phyloP scores from a whole-genome alignment of 2,329 filamentous ascomycete species.

The Polytolypa hystricis region DNA sequence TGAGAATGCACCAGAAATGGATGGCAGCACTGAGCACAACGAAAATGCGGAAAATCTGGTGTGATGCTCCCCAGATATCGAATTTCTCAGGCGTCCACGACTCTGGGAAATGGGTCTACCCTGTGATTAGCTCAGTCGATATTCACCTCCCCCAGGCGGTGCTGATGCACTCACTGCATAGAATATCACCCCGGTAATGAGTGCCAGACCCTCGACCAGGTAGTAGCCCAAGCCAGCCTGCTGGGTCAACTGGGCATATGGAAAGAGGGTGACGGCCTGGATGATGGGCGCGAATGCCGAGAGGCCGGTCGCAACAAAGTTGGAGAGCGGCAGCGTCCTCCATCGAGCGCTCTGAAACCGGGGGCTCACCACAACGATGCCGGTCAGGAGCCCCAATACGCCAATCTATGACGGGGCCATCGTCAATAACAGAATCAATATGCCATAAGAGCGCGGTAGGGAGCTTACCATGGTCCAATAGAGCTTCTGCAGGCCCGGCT shows the following conservation, averaged over 20 bases:
- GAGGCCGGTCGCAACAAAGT: constrained; percentile 15
- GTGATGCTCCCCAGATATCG: constrained; percentile 36
- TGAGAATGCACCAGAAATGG: constrained; percentile 34
- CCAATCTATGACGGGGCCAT: constrained; percentile 20
- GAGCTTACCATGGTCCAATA: constrained; percentile 23
- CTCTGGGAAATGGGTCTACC: constrained; percentile 35
- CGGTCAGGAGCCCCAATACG: constrained; percentile 25
- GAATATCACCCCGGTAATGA: constrained; percentile 15
- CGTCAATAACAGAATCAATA: constrained; percentile 1
- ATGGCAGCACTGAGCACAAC: constrained; percentile 33
- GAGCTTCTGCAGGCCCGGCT: constrained; percentile 14
- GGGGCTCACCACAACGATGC: constrained; percentile 24
- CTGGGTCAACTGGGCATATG: constrained; percentile 13
- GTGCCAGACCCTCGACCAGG: constrained; percentile 16
- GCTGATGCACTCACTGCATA: constrained; percentile 14
- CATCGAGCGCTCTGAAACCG: constrained; percentile 16
- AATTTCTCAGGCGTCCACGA: constrained; percentile 32
- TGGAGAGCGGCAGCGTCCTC: constrained; percentile 14
- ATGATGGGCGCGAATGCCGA: constrained; percentile 16
- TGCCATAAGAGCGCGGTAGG: not conserved
- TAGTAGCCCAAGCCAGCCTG: constrained; percentile 18
- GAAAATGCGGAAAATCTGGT: constrained; percentile 38
- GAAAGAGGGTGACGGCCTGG: constrained; percentile 16
- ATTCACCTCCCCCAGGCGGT: not conserved
- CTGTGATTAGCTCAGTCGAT: not conserved